Evolutionary conservation across 2,329 filamentous ascomycete genomes (phyloP).

Genomic region (Periconia macrospinosa): DNA sequence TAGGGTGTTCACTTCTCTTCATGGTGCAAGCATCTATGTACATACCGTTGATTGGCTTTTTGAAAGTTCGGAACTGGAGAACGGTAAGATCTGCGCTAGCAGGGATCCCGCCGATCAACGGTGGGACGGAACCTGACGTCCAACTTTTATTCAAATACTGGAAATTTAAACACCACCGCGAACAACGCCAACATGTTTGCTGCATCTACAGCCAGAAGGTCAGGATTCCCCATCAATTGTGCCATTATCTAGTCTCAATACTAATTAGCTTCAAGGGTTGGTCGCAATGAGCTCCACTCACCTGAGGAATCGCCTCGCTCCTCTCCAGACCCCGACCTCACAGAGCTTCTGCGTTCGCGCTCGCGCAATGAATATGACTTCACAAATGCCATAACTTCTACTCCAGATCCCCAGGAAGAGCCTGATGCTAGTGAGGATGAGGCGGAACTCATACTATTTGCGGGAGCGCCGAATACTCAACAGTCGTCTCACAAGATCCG

Average conservation of each 20-base stretch:
- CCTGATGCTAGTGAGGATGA: conserved; percentile 16
- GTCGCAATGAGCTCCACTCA: conserved; percentile 39
- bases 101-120: background rate
- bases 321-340: conserved; percentile 36
- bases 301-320: conserved; percentile 36
- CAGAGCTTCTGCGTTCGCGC: conserved; percentile 32
- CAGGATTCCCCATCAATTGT: background rate
- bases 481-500: conserved; percentile 32
- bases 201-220: background rate
- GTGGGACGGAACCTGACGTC: background rate
- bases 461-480: conserved; percentile 22
- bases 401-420: conserved; percentile 5
- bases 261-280: conserved; percentile 23
- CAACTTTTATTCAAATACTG: background rate
- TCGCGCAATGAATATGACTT: conserved; percentile 27
- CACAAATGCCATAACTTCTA: conserved; percentile 13
- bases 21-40: too few relatives aligned
- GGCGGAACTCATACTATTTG: conserved; percentile 38
- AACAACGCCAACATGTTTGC: background rate
- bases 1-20: too few relatives aligned
- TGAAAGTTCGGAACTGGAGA: too few relatives aligned
- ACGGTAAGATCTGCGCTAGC: background rate
- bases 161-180: background rate
- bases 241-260: background rate
- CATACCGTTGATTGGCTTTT: too few relatives aligned